Base-by-base conservation (phyloP, 2,329 filamentous ascomycete genomes). In the Colletotrichum phormii region DNA sequence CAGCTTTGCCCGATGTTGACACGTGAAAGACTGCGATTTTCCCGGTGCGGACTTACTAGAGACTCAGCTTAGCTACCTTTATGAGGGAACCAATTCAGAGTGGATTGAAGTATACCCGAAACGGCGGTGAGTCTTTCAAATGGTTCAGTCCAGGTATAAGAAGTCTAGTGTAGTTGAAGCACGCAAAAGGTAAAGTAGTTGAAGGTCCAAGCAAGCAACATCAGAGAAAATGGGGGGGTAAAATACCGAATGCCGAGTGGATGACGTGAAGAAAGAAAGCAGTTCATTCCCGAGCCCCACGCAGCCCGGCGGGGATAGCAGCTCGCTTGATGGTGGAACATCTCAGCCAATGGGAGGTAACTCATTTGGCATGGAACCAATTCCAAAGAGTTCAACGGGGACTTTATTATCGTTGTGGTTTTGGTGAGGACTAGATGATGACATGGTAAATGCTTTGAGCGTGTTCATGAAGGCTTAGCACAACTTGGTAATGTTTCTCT, bases 241-340 rank as follows among this genome's bases (percentile, higher is more conserved):
- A 54, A 29, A 15, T 15, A n/a, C 51, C 33, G 22, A 55, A 55
- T 42, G 51, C 22, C 62, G 62, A 26, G 33, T 55, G 33, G 60
- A 64, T 64, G 61, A 64, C 61, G 61, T 64, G 61, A 64, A 24
- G 24, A 26, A 67, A 62, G 24, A 63, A 46, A 22, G 57, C 53
- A 29, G 35, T 8, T 49, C 59, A n/a, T 24, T 51, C 24, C 31
- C 18, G 24, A 37, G 54, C 37, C 62, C 67, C 67, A 70, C 62
- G 22, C 26, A 42, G 13, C 42, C 15, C 51, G 46, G 69, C 58
- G 64, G 68, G 64, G 51, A 26, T 33, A 49, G 42, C 22, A 22
- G 29, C 35, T 24, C 29, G 1, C n/a, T 33, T 35, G 33, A n/a
- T 24, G 35, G 1, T 1, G 22, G 29, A 58, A 35, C 6, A 12